Evolutionary conservation across 495 filamentous ascomycete genomes (phyloP).

Genomic region (Penicillium chermesinum): DNA sequence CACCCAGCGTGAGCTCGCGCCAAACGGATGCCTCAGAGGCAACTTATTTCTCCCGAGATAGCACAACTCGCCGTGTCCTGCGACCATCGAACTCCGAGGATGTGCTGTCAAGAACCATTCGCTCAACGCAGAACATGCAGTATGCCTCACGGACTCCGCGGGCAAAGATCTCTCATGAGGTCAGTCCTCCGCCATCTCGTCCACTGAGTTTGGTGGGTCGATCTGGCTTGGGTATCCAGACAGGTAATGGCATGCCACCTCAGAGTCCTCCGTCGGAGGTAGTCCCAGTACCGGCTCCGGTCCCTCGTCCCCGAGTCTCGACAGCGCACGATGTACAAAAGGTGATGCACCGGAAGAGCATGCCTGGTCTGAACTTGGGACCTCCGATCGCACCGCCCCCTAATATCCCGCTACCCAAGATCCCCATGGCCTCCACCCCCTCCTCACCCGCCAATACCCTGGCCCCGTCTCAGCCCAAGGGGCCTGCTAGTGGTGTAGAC

Average conservation of each 20-base stretch:
- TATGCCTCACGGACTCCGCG: constrained; percentile 25
- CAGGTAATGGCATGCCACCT: not conserved
- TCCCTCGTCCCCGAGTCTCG: constrained; percentile 8
- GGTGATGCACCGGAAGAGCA: constrained; percentile 45
- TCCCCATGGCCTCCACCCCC: constrained; percentile 37
- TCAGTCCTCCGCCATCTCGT: constrained; percentile 12
- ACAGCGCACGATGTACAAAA: constrained; percentile 7
- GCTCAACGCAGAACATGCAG: constrained; percentile 9
- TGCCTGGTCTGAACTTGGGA: constrained; percentile 53
- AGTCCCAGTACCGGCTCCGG: constrained; percentile 6
- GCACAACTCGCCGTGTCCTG: constrained; percentile 15
- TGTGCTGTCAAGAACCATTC: constrained; percentile 20
- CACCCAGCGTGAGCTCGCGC: constrained; percentile 25
- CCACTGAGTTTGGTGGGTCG: constrained; percentile 19
- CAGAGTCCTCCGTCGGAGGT: not conserved
- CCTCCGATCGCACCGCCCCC: constrained; percentile 61
- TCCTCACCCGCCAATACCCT: constrained; percentile 1
- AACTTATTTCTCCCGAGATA: constrained; percentile 1
- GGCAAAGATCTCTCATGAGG: constrained; percentile 8
- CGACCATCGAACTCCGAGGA: constrained; percentile 36
- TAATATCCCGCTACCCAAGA: constrained; percentile 56
- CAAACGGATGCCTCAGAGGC: constrained; percentile 21
- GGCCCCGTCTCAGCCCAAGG: not conserved
- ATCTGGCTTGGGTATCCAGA: constrained; percentile 12
- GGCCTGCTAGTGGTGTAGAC: not conserved